A percentile compares a stretch with the other conserved stretches of the same genome.
Evolutionary conservation across 805 yeast species (phyloP).

Genomic region (Yamadazyma akitaensis): DNA sequence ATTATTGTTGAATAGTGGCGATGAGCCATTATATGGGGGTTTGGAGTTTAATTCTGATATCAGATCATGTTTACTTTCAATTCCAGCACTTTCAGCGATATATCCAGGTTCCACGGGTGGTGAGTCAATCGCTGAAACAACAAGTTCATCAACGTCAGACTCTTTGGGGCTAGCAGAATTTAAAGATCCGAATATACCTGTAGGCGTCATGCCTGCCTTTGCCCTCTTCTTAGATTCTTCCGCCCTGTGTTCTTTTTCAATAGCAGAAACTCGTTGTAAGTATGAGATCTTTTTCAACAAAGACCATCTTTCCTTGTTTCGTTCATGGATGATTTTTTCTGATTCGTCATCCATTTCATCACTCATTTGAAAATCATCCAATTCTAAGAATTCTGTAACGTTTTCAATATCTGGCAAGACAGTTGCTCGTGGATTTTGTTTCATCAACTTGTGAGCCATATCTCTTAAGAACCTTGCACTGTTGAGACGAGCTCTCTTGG

Average conservation of each 20-base stretch:
- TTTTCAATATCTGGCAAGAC: slow-evolving; percentile 58
- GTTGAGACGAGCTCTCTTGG: slow-evolving; percentile 48
- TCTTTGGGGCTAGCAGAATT: neutral
- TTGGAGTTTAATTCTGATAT: neutral
- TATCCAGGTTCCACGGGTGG: slow-evolving; percentile 1
- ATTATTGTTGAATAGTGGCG: neutral
- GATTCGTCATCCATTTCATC: slow-evolving; percentile 37
- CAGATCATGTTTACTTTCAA: neutral
- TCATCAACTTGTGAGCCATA: slow-evolving; percentile 51
- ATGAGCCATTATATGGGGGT: neutral
- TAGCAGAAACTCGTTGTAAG: slow-evolving; percentile 62
- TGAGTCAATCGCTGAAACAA: slow-evolving; percentile 12
- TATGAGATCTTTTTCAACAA: slow-evolving; percentile 69
- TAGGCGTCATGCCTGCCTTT: slow-evolving; percentile 25
- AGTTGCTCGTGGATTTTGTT: slow-evolving; percentile 24
- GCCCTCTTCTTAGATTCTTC: slow-evolving; percentile 36
- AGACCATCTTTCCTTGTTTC: slow-evolving; percentile 62
- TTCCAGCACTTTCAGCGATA: neutral
- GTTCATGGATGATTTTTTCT: slow-evolving; percentile 34
- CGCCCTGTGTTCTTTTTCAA: slow-evolving; percentile 38
- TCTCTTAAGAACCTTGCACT: slow-evolving; percentile 54
- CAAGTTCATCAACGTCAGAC: slow-evolving; percentile 3
- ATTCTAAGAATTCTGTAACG: slow-evolving; percentile 52
- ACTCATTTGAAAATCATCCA: slow-evolving; percentile 37
- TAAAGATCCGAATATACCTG: neutral